Evolutionary conservation across 2,329 filamentous ascomycete species (phyloP).

Genomic region (Diplodia intermedia): DNA sequence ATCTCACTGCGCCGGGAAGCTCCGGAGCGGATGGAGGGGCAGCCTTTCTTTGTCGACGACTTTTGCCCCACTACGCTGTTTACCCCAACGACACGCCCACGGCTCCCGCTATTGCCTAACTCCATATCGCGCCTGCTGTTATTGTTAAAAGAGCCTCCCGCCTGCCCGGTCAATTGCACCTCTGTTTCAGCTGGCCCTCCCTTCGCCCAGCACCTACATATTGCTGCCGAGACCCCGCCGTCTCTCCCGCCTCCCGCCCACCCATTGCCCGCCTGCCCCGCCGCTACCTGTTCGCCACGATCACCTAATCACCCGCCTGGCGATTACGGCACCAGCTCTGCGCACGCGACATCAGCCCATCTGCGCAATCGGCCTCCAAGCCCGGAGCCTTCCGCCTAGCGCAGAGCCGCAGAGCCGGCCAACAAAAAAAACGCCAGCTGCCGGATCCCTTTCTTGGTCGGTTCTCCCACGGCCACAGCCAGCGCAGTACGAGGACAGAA

Average conservation of each 20-base stretch:
- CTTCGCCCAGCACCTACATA: constrained; percentile 10
- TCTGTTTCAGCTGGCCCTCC: neutral
- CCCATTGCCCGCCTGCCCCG: neutral
- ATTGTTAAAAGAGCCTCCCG: constrained; percentile 8
- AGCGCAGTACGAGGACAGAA: neutral
- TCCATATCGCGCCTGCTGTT: constrained; percentile 20
- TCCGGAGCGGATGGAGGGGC: constrained; percentile 8
- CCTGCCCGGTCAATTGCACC: constrained; percentile 7
- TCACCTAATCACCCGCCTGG: constrained; percentile 19
- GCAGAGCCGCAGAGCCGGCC: constrained; percentile 16
- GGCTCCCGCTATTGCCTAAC: constrained; percentile 16
- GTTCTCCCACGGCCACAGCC: constrained; percentile 1
- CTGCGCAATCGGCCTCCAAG: constrained; percentile 1
- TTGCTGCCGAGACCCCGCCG: neutral
- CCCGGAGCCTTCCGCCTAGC: constrained; percentile 10
- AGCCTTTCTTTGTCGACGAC: constrained; percentile 3
- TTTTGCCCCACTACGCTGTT: constrained; percentile 21
- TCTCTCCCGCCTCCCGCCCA: neutral
- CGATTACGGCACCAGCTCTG: constrained; percentile 7
- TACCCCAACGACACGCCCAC: constrained; percentile 3
- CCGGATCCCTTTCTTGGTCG: neutral
- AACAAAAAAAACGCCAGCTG: constrained; percentile 1
- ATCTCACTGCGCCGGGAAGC: constrained; percentile 21
- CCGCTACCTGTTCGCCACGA: constrained; percentile 1
- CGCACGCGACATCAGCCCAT: constrained; percentile 21